Base-by-base conservation (phyloP, 2,329 filamentous ascomycete species). In the Madurella fahalii region DNA sequence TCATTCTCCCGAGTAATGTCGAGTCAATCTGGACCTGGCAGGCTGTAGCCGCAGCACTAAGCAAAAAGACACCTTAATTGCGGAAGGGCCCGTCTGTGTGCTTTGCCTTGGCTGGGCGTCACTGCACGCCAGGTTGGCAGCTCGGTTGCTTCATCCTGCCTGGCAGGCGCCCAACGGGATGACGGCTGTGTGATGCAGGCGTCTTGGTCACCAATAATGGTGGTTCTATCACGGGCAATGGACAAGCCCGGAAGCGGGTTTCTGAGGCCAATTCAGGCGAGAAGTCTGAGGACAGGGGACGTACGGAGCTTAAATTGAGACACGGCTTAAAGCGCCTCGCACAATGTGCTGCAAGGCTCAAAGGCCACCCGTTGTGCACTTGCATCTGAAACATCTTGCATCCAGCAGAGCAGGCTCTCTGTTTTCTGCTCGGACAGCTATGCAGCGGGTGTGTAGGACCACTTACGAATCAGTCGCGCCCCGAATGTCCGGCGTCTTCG, bases 231-330 rank as follows among this genome's bases (percentile, higher is more conserved):
- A 20, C n/a, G 31, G 47, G 16, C 50, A 45, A 25, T 47, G 42
- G 50, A 18, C 34, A 39, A 37, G 41, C 25, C 25, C 7, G 25
- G 25, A 25, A 47, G 18, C n/a, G 11, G 37, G 20, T 20, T 25
- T 34, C 37, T 8, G 42, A 37, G 25, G 25, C 25, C 7, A 25
- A 25, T 25, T 25, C 25, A 25, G 25, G 25, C 25, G 25, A 25
- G 25, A 25, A 25, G 25, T 25, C 25, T 25, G 31, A 40, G 3
- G 30, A 15, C 45, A 37, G 43, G 39, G 9, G 40, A 45, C 25
- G 34, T 16, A 18, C 39, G 44, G 40, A 50, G 50, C 18, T 31
- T 46, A 32, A 54, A 25, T 45, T 50, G 50, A 55, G 56, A 55
- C 49, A 46, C 45, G 45, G 52, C 48, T 48, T 40, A 15, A 46